Evolutionary conservation across 1,284 basidiomycete genomes (phyloP).

Genomic region (Moniliophthora roreri): DNA sequence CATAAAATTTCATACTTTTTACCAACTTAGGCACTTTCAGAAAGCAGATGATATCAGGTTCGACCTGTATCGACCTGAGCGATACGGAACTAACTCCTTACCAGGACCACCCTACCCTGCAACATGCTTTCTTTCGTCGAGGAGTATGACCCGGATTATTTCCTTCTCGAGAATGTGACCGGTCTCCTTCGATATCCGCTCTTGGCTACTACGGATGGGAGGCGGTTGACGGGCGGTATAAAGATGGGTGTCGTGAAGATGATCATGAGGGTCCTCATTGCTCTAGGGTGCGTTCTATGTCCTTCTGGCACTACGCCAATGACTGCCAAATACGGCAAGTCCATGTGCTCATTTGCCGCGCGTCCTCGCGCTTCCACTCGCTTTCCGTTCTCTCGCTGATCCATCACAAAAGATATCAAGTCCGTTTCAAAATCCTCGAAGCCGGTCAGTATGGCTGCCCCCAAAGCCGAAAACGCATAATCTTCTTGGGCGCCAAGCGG

Average conservation of each 20-base stretch:
- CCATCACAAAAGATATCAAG: conserved; percentile 80
- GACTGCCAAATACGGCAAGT: no score
- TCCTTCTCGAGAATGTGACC: conserved; percentile 69
- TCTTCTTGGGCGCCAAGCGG: conserved; percentile 62
- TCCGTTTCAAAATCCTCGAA: conserved; percentile 61
- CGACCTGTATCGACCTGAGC: not conserved
- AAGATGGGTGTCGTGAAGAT: conserved; percentile 64
- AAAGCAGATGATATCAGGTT: conserved; percentile 60
- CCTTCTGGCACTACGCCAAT: no score
- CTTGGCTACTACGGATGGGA: conserved; percentile 21
- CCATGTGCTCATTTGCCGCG: no score
- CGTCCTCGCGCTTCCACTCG: no score
- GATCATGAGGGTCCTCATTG: conserved; percentile 53
- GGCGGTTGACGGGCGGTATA: conserved; percentile 36
- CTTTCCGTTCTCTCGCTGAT: no score
- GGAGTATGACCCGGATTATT: conserved; percentile 58
- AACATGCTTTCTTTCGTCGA: conserved; percentile 79
- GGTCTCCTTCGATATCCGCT: conserved; percentile 53
- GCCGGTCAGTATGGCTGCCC: conserved; percentile 70
- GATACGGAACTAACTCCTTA: not conserved
- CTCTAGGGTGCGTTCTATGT: conserved; percentile 64
- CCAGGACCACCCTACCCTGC: conserved; percentile 60
- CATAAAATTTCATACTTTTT: conserved; percentile 1
- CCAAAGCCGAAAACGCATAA: conserved; percentile 63
- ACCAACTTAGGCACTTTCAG: conserved; percentile 29